Base-by-base conservation (phyloP, 1,139 yeast species). In the Candida sanyaensis region DNA sequence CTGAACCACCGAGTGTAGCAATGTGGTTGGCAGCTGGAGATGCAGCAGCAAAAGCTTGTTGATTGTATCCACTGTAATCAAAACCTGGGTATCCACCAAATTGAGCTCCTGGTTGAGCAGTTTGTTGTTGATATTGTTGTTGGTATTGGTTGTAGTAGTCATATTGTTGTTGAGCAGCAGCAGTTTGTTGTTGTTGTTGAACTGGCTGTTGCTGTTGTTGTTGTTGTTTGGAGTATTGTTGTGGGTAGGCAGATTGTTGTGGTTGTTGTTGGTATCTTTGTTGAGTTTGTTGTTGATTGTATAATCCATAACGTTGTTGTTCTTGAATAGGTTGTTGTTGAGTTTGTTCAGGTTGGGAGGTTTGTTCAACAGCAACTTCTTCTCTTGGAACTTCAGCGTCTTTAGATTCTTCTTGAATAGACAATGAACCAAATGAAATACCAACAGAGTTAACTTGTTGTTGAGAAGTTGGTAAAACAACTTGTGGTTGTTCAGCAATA, bases 401-500 rank as follows among this genome's bases (percentile, higher is more conserved):
- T 41, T 43, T 41, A 21, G 58, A 58, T 43, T 74, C 74, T 42
- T 79, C 84, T 41, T 71, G 76, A 55, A 79, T 69, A 37, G 81
- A 71, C 64, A 83, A 73, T 13, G 87, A 80, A 46, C 91, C 90
- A 59, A 86, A 86, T 46, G 87, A 85, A 47, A 85, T 86, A 55
- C 88, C 89, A 44, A 83, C 83, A 50, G 80, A 74, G 59, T 78
- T 78, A 41, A 74, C 71, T 53, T 75, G 69, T 52, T 75, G 70
- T 42, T 75, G 64, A 44, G 77, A 66, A 37, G 77, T 66, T 55
- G 93, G 93, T 61, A 87, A 79, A 45, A 86, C 84, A 51, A 87
- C 93, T 54, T 86, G 80, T 62, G 83, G 63, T 64, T 56, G 53
- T 5, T 40, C 43, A 23, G 31, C 29, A 26, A 40, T 32, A 27